Base-by-base conservation (phyloP, 2,329 filamentous ascomycete genomes). In the Lachnellula hyalina region DNA sequence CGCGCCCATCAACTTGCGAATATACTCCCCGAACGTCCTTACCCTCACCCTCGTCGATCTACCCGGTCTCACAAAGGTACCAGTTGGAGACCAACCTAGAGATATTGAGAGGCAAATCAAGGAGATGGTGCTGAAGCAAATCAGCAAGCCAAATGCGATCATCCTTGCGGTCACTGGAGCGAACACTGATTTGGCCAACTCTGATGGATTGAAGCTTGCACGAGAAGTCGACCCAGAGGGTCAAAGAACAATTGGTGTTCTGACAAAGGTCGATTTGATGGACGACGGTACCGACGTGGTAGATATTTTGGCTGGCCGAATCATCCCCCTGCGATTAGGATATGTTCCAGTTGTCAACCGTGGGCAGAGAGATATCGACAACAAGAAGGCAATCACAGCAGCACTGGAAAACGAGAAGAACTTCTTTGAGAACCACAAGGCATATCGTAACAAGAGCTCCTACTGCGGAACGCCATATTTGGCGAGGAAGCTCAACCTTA, bases 211-310 rank as follows among this genome's bases (percentile, higher is more conserved):
- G 71, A 96, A 99, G 77, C 81, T 99, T 64, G 94, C 94, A 41
- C 84, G 94, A 67, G 93, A 99, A 75, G 94, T 99, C 42, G 94
- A 99, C 67, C 93, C 93, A 3, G 92, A 99, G 71, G 94, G 94
- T 68, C 93, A 97, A 76, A 84, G 94, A 71, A 99, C 94, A 49
- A 99, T 99, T 63, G 94, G 94, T 82, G 94, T 99, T 59, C 81
- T 99, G 66, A 97, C 93, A 65, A 99, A 99, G 81, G 92, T 99
- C 58, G 94, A 99, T 76, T 76, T 99, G 70, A 99, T 99, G 94
- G 94, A 99, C 72, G 90, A 96, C 25, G 94, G 94, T 53, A 99
- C 94, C 51, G 94, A 99, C 69, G 94, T 97, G 42, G 93, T 99
- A 63, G 94, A 99, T 74, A 99, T 99, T 77, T 80, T 99, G 68